A percentile compares a stretch with the other conserved stretches of the same genome.
Conservation (phyloP, 768 basidiomycete species). For the Hemileccinum impolitum region DNA sequence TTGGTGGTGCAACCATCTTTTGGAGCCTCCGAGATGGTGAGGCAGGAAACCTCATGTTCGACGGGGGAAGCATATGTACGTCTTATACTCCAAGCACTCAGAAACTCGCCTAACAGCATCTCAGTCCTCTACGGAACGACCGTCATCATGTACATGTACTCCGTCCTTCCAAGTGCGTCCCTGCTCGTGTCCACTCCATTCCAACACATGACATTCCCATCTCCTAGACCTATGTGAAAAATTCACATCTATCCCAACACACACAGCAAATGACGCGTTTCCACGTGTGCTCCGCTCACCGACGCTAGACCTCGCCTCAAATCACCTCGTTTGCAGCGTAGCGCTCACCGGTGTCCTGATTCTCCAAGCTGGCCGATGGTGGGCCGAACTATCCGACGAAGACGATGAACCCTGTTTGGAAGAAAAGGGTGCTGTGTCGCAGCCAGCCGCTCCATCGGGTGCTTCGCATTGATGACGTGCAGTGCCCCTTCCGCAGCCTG, state of each 20-base stretch:
- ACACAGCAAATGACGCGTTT: constrained; percentile 52
- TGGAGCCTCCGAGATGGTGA: constrained; percentile 76
- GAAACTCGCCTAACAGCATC: background rate
- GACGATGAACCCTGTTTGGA: constrained; percentile 44
- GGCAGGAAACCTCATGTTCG: constrained; percentile 88
- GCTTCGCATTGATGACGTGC: constrained; percentile 9
- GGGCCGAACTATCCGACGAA: constrained; percentile 73
- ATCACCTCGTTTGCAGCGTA: constrained; percentile 82
- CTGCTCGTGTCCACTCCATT: background rate
- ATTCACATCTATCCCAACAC: constrained; percentile 57
- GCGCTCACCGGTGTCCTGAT: constrained; percentile 83
- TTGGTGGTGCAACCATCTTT: constrained; percentile 66
- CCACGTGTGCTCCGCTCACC: constrained; percentile 58
- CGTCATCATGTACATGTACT: constrained; percentile 67
- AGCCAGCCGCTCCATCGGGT: constrained; percentile 2
- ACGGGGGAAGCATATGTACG: constrained; percentile 85
- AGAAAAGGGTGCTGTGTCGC: constrained; percentile 26
- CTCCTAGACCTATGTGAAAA: constrained; percentile 51
- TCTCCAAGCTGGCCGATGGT: constrained; percentile 80
- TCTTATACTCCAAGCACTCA: constrained; percentile 2
- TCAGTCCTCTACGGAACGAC: constrained; percentile 75
- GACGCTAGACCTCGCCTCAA: constrained; percentile 78
- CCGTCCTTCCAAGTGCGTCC: constrained; percentile 75
- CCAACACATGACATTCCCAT: constrained; percentile 8
- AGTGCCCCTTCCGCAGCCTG: background rate